These are phyloP conservation scores for Neoascochyta sp. DNA, from an alignment of 2,329 filamentous ascomycete genomes.

Conservation along the genomic window DNA sequence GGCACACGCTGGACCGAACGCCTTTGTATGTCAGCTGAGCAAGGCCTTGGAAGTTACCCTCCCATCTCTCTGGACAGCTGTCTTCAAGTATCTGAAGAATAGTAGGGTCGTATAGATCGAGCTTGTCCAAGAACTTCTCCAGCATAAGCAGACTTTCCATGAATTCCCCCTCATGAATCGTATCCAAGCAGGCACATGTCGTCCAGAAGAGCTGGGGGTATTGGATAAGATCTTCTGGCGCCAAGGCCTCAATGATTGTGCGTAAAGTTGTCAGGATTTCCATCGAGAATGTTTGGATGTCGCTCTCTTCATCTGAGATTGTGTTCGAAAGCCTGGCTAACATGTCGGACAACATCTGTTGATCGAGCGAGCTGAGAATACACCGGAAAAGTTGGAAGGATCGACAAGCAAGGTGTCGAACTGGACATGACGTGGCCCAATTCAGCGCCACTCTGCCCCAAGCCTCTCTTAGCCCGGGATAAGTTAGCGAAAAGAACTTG, in stretches of 20 bases:
- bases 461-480: conserved; percentile 81
- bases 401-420: conserved; percentile 88
- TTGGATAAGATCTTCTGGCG: conserved; percentile 72
- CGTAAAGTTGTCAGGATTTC: conserved; percentile 94
- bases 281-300: conserved; percentile 96
- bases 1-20: conserved; percentile 76
- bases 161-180: conserved; percentile 94
- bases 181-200: conserved; percentile 91
- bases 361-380: conserved; percentile 84
- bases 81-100: conserved; percentile 71
- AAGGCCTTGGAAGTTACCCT: conserved; percentile 81
- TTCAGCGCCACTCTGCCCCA: conserved; percentile 88
- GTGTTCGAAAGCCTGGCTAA: conserved; percentile 92
- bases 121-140: conserved; percentile 75
- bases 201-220: conserved; percentile 98
- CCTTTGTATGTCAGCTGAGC: conserved; percentile 88
- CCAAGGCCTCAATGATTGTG: conserved; percentile 81
- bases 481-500: conserved; percentile 77
- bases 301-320: conserved; percentile 86
- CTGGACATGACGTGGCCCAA: conserved; percentile 96
- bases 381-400: conserved; percentile 98
- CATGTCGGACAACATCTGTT: conserved; percentile 95
- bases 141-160: conserved; percentile 89
- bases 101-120: conserved; percentile 70
- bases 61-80: conserved; percentile 80